These are phyloP conservation scores for Plasmodium vinckei DNA, from an alignment of 169 alveolate species.

Conservation along the genomic window DNA sequence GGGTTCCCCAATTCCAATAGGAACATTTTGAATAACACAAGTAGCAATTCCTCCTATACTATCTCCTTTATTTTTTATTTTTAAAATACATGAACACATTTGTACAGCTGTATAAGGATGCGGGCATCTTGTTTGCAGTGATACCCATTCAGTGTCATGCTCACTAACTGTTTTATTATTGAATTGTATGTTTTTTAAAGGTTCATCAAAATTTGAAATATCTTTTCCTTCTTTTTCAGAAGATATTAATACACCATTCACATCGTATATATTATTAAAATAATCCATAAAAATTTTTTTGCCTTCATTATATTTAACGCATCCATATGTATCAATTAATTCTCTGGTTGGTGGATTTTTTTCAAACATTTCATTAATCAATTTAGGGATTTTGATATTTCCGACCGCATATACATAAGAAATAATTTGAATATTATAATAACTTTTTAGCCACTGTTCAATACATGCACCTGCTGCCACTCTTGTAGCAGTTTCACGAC, in stretches of 20 bases:
- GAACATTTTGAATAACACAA: slow-evolving; percentile 28
- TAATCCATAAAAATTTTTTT: slow-evolving; percentile 33
- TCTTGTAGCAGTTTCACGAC: slow-evolving; percentile 44
- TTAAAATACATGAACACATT: slow-evolving; percentile 45
- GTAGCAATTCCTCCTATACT: slow-evolving; percentile 55
- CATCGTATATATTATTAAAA: slow-evolving; percentile 22
- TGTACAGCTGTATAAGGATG: slow-evolving; percentile 53
- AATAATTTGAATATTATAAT: slow-evolving; percentile 23
- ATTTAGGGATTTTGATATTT: slow-evolving; percentile 20
- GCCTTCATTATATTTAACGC: slow-evolving; percentile 26
- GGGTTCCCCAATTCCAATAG: slow-evolving; percentile 51
- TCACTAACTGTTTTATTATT: not conserved
- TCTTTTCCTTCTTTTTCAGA: not conserved
- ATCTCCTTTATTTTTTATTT: slow-evolving; percentile 45
- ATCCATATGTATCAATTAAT: slow-evolving; percentile 22
- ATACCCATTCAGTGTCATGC: not conserved
- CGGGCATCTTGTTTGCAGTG: slow-evolving; percentile 58
- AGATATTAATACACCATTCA: slow-evolving; percentile 4
- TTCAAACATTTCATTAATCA: slow-evolving; percentile 18
- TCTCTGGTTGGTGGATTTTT: slow-evolving; percentile 27
- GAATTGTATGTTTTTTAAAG: not conserved
- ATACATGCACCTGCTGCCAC: slow-evolving; percentile 69
- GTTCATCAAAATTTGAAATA: not conserved
- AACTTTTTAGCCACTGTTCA: slow-evolving; percentile 34
- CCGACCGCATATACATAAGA: slow-evolving; percentile 61